These are phyloP conservation scores for Aspergillus sp. DNA, from an alignment of 2,329 filamentous ascomycete species.

Conservation along the genomic window DNA sequence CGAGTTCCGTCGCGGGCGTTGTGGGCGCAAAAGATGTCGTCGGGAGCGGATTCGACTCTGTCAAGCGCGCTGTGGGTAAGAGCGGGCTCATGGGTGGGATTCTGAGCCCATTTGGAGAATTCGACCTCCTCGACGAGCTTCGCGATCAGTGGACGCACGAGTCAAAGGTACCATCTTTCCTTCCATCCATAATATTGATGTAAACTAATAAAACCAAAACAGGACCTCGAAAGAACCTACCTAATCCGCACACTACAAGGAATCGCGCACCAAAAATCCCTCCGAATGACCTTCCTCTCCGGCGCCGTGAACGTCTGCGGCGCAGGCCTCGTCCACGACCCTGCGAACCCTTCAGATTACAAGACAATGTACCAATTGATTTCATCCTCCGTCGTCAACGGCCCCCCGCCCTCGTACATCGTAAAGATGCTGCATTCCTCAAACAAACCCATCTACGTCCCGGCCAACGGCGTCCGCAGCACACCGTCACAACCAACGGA, in stretches of 20 bases:
- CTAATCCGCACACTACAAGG: constrained; percentile 93
- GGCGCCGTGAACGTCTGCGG: constrained; percentile 88
- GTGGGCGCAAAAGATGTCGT: constrained; percentile 95
- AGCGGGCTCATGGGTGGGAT: constrained; percentile 94
- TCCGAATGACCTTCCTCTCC: constrained; percentile 96
- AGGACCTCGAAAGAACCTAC: constrained; percentile 94
- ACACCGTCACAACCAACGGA: constrained; percentile 73
- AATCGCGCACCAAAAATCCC: constrained; percentile 90
- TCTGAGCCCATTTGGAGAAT: constrained; percentile 92
- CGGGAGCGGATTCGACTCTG: constrained; percentile 86
- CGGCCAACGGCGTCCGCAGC: constrained; percentile 77
- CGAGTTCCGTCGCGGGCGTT: constrained; percentile 90
- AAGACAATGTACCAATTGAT: constrained; percentile 99
- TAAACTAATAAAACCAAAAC: neutral
- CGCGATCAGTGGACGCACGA: constrained; percentile 99
- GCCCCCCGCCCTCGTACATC: constrained; percentile 81
- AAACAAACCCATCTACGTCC: constrained; percentile 89
- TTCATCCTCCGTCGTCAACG: constrained; percentile 87
- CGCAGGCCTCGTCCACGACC: constrained; percentile 92
- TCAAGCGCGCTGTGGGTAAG: constrained; percentile 97
- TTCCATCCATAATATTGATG: neutral
- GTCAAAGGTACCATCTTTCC: constrained; percentile 63
- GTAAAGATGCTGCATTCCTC: constrained; percentile 88
- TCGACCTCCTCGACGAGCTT: constrained; percentile 91
- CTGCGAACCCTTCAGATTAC: constrained; percentile 85